Evolutionary conservation across 805 yeast genomes (phyloP).

Genomic region (Candida sanyiensis): DNA sequence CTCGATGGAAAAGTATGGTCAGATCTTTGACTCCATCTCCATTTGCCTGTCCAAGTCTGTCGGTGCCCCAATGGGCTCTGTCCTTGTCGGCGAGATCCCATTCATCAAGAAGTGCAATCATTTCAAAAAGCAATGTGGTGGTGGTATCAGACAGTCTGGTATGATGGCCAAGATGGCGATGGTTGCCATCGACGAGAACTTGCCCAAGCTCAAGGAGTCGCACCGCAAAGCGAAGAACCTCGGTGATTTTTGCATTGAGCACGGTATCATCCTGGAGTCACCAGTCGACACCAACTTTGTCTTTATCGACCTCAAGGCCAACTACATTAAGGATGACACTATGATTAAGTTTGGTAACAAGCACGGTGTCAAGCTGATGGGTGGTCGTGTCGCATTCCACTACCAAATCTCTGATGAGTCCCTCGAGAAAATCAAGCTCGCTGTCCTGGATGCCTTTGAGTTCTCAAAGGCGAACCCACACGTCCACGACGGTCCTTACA

Average conservation of each 20-base stretch:
- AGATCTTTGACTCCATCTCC: conserved; percentile 81
- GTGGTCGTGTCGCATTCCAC: conserved; percentile 78
- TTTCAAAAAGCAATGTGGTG: conserved; percentile 88
- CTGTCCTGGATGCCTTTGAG: conserved; percentile 51
- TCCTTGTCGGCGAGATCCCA: conserved; percentile 61
- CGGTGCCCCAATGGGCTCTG: conserved; percentile 92
- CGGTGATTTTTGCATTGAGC: conserved; percentile 44
- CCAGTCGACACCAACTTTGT: conserved; percentile 86
- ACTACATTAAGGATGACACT: conserved; percentile 48
- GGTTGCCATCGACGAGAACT: conserved; percentile 68
- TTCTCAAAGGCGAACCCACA: conserved; percentile 50
- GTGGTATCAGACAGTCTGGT: conserved; percentile 89
- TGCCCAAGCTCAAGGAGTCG: conserved; percentile 41
- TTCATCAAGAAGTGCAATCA: conserved; percentile 71
- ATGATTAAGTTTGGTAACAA: conserved; percentile 51
- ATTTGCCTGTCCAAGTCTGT: conserved; percentile 83
- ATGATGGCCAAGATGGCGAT: conserved; percentile 74
- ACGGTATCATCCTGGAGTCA: conserved; percentile 55
- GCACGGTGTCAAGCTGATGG: conserved; percentile 58
- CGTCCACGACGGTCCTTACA: conserved; percentile 41
- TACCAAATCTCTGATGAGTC: conserved; percentile 54
- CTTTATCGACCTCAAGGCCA: conserved; percentile 50
- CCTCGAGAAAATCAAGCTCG: conserved; percentile 50
- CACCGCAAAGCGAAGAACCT: conserved; percentile 47
- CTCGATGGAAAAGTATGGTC: conserved; percentile 63